Percentiles rank a stretch among this genome's conserved stretches.
phyloP scores from a whole-genome alignment of 352 stramenopile species.

The Phytophthora kernoviae region DNA sequence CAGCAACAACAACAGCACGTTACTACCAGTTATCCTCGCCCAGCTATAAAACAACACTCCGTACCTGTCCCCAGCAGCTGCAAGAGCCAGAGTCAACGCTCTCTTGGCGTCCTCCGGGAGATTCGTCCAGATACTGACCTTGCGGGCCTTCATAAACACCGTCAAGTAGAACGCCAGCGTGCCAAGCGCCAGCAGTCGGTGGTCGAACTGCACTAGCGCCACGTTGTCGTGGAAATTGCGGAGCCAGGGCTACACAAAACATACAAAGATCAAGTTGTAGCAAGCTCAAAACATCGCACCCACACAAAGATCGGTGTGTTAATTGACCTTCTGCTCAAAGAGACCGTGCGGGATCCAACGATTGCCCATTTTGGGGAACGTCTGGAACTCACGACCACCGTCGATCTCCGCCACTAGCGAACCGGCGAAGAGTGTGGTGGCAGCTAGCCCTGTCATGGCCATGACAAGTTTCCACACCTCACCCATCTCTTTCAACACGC shows the following conservation, averaged over 20 bases:
- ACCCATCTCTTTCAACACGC: slow-evolving; percentile 57
- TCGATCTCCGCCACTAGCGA: slow-evolving; percentile 94
- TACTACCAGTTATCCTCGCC: neutral
- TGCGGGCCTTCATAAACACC: slow-evolving; percentile 62
- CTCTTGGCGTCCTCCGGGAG: slow-evolving; percentile 65
- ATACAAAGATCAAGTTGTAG: neutral
- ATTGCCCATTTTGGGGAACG: slow-evolving; percentile 93
- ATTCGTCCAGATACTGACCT: slow-evolving; percentile 65
- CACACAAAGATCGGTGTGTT: neutral
- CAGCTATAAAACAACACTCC: neutral
- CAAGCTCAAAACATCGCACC: neutral
- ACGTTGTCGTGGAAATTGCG: slow-evolving; percentile 97
- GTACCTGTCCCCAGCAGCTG: slow-evolving; percentile 58
- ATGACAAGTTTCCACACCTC: slow-evolving; percentile 59
- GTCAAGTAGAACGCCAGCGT: slow-evolving; percentile 71
- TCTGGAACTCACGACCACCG: slow-evolving; percentile 97
- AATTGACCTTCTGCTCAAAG: slow-evolving; percentile 55
- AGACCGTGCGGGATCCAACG: slow-evolving; percentile 87
- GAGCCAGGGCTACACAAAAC: slow-evolving; percentile 63
- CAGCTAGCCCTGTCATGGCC: slow-evolving; percentile 42
- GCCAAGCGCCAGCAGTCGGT: slow-evolving; percentile 91
- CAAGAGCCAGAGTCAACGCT: slow-evolving; percentile 59
- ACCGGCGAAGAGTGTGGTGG: slow-evolving; percentile 44
- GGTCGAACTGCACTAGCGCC: slow-evolving; percentile 96
- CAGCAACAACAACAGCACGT: neutral